A percentile compares a stretch with the other conserved stretches of the same genome.
phyloP scores from a whole-genome alignment of 805 yeast genomes.

The Candida anglica region DNA sequence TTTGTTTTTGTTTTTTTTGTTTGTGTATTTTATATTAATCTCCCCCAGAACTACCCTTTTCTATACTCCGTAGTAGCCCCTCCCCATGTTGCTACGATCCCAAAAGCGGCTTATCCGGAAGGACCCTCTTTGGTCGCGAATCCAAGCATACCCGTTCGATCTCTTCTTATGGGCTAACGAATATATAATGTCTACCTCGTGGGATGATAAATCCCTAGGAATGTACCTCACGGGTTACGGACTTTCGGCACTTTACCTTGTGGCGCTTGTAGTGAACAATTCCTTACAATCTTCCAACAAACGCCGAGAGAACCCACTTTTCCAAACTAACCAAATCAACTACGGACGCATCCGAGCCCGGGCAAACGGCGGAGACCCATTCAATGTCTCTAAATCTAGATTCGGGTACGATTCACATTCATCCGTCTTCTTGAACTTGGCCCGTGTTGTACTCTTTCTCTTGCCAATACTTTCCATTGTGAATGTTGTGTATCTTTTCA shows the following conservation, averaged over 20 bases:
- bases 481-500: conserved; percentile 12
- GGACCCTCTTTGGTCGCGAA: conserved; percentile 25
- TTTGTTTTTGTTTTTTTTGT: too few species aligned
- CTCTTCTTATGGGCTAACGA: conserved; percentile 33
- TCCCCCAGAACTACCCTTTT: too few species aligned
- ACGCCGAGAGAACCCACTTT: conserved; percentile 27
- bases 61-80: too few species aligned
- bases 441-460: background rate
- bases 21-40: too few species aligned
- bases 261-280: conserved; percentile 14
- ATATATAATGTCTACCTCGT: conserved; percentile 32
- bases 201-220: conserved; percentile 34
- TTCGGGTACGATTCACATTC: background rate
- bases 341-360: conserved; percentile 26
- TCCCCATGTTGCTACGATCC: conserved; percentile 1
- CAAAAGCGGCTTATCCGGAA: conserved; percentile 15
- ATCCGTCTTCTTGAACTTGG: background rate
- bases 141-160: conserved; percentile 36
- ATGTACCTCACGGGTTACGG: conserved; percentile 23
- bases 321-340: conserved; percentile 29
- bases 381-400: too few species aligned
- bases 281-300: conserved; percentile 23
- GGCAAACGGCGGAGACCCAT: conserved; percentile 3
- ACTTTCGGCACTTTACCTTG: conserved; percentile 14
- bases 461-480: conserved; percentile 12